Evolutionary conservation across 495 filamentous ascomycete species (phyloP).

Genomic region (Penicillium argentinense): DNA sequence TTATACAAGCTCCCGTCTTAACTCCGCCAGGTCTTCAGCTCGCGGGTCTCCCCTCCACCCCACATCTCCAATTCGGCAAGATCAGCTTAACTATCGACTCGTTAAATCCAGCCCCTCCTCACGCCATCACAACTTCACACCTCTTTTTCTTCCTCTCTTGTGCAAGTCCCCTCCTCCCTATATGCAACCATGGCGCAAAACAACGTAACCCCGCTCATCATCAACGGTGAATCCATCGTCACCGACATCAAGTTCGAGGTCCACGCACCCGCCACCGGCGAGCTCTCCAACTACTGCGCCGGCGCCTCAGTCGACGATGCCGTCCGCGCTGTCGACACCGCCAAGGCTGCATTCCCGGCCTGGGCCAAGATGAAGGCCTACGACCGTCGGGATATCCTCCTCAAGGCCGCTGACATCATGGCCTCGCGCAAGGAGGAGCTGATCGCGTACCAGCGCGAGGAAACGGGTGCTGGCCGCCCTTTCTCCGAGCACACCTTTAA

Average conservation of each 20-base stretch:
- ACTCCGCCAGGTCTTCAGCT: no score
- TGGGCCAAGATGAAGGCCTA: constrained; percentile 67
- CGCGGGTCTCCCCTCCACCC: constrained; percentile 2
- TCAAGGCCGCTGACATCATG: constrained; percentile 70
- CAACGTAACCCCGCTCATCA: constrained; percentile 62
- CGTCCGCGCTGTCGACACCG: constrained; percentile 54
- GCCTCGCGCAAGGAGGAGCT: constrained; percentile 62
- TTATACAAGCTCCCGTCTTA: no score
- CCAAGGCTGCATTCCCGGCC: constrained; percentile 64
- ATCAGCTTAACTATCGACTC: constrained; percentile 11
- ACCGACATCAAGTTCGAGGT: constrained; percentile 66
- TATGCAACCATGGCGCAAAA: constrained; percentile 11
- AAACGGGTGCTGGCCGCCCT: constrained; percentile 59
- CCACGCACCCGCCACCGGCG: constrained; percentile 59
- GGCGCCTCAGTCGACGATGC: constrained; percentile 69
- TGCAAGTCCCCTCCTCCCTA: not conserved
- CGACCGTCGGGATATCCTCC: constrained; percentile 67
- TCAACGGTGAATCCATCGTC: constrained; percentile 66
- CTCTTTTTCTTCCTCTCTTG: constrained; percentile 6
- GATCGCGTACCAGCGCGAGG: constrained; percentile 59
- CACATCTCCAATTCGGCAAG: constrained; percentile 15
- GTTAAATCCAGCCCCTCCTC: constrained; percentile 11
- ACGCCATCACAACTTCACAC: not conserved
- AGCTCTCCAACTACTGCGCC: constrained; percentile 59
- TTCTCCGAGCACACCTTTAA: constrained; percentile 65